Evolutionary conservation across 805 yeast genomes (phyloP), one percentile per base, ranked within the genome.

Genomic region (Saccharomycopsis babjevae): DNA sequence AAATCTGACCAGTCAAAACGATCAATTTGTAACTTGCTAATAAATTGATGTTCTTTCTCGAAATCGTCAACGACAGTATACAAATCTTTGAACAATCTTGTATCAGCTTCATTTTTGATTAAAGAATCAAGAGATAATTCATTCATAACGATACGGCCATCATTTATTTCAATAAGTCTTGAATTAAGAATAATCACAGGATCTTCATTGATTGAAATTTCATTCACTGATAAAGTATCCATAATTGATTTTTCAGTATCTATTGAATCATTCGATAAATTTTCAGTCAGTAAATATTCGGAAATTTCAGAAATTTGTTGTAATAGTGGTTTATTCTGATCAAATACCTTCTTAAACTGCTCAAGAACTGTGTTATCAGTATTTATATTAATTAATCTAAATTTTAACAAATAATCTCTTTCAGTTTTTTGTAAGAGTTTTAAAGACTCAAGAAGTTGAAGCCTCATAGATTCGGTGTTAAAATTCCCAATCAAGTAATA

Each of bases 401-500:
- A 64, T 61, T 77, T 82, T 1, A 79, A 64, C 16, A 77, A 74
- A 16, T 67, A 63, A 28, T 66, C 66, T 18, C 71, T 65, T 10
- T 65, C 36, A 56, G 66, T 56, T 32, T 46, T 56, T 30, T 40
- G 39, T 58, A 68, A 38, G 8, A 40, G 36, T 46, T 70, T 64
- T 39, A 79, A 64, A 0, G 78, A 62, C 38, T 73, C 73, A 22
- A 70, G 58, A 10, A 86, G 67, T 68, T 86, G 89, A 4, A 71
- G 63, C 34, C 79, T 66, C 7, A 79, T 73, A 4, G 67, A 54
- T 1, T 65, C 36, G 1, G 75, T 67, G 32, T 74, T 71, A 61
- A 85, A 78, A 66, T 84, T 82, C 42, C 89, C 94, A 58, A 84
- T 75, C 11, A 87, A 65, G 71, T 89, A 59, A 6, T 59, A 52